Percentiles rank a stretch among this genome's conserved stretches.
Conservation (phyloP, 176 grass and related monocot genomes). For the bread wheat (Triticum aestivum) region IWGSC_CS_RefSeq_v2.1 NC_057799.1:39033804-39034303, state of each 20-base stretch:
- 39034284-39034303: slow-evolving; percentile 15
- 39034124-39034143: slow-evolving; percentile 88
- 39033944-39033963: neutral
- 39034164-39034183: slow-evolving; percentile 68
- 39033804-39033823: slow-evolving; percentile 98
- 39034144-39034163: slow-evolving; percentile 67
- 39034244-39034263: slow-evolving; percentile 38
- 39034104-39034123: slow-evolving; percentile 79
- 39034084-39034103: slow-evolving; percentile 72
- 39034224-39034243: slow-evolving; percentile 18
- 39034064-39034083: slow-evolving; percentile 81
- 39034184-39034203: neutral
- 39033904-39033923: neutral
- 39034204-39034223: neutral
- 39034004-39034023: neutral
- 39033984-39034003: neutral
- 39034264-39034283: slow-evolving; percentile 18
- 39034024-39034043: slow-evolving; percentile 81
- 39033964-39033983: slow-evolving; percentile 12
- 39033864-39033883: slow-evolving; percentile 90
- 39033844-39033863: slow-evolving; percentile 71
- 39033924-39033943: slow-evolving; percentile 4
- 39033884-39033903: slow-evolving; percentile 19
- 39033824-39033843: slow-evolving; percentile 89
- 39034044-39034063: slow-evolving; percentile 86